Base-by-base conservation (phyloP, 768 basidiomycete species). In the Coprinopsis sp. region DNA sequence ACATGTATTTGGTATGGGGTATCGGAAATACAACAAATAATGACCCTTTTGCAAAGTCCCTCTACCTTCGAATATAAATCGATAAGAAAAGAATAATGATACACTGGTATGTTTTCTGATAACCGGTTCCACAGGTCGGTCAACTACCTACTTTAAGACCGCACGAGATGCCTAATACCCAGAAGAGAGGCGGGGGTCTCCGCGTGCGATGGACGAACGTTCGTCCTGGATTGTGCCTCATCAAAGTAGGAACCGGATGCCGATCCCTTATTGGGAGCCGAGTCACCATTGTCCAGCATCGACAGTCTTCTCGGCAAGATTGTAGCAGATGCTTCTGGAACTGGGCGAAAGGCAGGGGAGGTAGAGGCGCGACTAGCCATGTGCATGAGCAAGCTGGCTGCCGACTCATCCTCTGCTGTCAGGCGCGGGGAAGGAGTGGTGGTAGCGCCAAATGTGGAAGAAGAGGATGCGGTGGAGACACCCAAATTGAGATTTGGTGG, bases 331-430 rank as follows among this genome's bases (percentile, higher is more conserved):
- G 24, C 46, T 16, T 41, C 46, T 25, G 38, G 33, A 28, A 55
- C 37, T 12, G 61, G 56, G 22, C 58, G 51, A 47, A 64, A 62
- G 2, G 53, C 50, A 7, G 72, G 67, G 29, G 69, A 67, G 25
- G 75, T 73, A 1, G 72, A 67, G 53, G 77, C 74, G 50, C 49
- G 19, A 23, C 44, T 41, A 8, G 47, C 40, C 24, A 87, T 85
- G 50, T 84, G 80, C 30, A 87, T 61, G 12, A 86, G 61, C 49
- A 87, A 65, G 3, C 84, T 78, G 13, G 84, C 84, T 0, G 84
- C 84, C 1, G 71, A 74, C 64, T 87, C 81, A 57, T 88, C 85
- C 44, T 87, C 85, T 0, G 80, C 76, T 4, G 79, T 78, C 37
- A 68, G 71, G 38, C 51, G 38, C 23, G 53, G 41, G 34, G 51